These are phyloP conservation scores for Zygosaccharomyces bailii DNA, from an alignment of 805 yeast species.

Conservation along the genomic window DNA sequence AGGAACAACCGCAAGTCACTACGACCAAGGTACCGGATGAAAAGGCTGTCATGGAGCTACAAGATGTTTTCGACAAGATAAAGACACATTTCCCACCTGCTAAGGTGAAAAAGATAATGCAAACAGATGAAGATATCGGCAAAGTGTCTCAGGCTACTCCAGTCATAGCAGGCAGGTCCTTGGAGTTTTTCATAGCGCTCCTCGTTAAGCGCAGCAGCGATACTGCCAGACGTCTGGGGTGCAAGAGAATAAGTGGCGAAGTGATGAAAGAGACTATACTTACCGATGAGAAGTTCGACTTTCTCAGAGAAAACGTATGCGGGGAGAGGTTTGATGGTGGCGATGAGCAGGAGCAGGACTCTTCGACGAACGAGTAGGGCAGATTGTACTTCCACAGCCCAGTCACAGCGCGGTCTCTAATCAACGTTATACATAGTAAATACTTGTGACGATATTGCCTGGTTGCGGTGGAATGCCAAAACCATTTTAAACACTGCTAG, in stretches of 20 bases:
- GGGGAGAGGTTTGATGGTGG: constrained; percentile 22
- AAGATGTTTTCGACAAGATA: constrained; percentile 40
- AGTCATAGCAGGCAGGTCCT: constrained; percentile 92
- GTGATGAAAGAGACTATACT: constrained; percentile 82
- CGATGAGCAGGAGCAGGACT: constrained; percentile 11
- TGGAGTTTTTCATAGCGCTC: constrained; percentile 87
- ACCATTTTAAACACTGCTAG: neutral
- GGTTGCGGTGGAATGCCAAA: neutral
- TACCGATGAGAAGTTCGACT: constrained; percentile 88
- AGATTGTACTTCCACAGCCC: neutral
- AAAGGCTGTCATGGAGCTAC: constrained; percentile 15
- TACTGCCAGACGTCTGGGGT: constrained; percentile 71
- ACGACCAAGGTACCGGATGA: constrained; percentile 8
- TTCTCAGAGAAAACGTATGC: constrained; percentile 61
- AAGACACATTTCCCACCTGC: constrained; percentile 90
- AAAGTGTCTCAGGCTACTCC: constrained; percentile 99
- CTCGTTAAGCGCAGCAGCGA: constrained; percentile 79
- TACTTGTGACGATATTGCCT: neutral
- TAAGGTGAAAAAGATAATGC: constrained; percentile 93
- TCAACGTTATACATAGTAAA: neutral
- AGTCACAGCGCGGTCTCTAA: neutral
- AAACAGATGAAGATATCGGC: constrained; percentile 96
- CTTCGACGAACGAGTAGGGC: constrained; percentile 8
- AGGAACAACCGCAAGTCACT: constrained; percentile 2
- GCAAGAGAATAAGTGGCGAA: constrained; percentile 75